These are phyloP conservation scores for Xenoacremonium recifei DNA, from an alignment of 2,329 filamentous ascomycete species.

Conservation along the genomic window DNA sequence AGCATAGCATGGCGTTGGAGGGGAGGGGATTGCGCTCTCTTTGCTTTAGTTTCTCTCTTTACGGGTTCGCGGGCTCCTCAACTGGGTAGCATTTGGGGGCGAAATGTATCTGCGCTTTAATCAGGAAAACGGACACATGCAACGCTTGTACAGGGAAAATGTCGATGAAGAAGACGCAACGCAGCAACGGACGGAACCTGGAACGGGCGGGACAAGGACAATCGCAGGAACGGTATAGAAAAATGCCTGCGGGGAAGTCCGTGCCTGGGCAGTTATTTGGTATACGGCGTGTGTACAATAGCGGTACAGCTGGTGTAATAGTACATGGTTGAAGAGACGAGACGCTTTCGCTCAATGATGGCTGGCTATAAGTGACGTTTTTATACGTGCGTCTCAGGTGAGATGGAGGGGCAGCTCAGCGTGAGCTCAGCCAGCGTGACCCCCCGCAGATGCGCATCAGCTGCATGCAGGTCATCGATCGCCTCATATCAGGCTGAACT, in stretches of 20 bases:
- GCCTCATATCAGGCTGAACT: not conserved
- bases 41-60: constrained; percentile 12
- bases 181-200: constrained; percentile 2
- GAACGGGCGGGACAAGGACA: constrained; percentile 4
- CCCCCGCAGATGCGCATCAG: not conserved
- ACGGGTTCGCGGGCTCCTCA: constrained; percentile 11
- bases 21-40: constrained; percentile 6
- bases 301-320: constrained; percentile 23
- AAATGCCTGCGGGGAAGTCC: too few species aligned
- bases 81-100: too few species aligned
- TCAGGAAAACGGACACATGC: constrained; percentile 9
- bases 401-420: not conserved
- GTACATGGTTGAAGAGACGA: constrained; percentile 3
- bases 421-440: not conserved
- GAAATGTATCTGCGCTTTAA: constrained; percentile 21
- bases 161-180: constrained; percentile 9
- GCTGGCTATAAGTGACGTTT: too few species aligned
- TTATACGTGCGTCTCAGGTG: not conserved
- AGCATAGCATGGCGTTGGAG: constrained; percentile 27
- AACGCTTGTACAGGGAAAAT: constrained; percentile 15
- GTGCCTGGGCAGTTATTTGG: too few species aligned
- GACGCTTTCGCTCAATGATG: not conserved
- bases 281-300: constrained; percentile 19
- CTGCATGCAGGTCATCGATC: not conserved
- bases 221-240: constrained; percentile 4